Conservation (phyloP, 768 basidiomycete genomes). For the Hydnomerulius pinastri region DNA sequence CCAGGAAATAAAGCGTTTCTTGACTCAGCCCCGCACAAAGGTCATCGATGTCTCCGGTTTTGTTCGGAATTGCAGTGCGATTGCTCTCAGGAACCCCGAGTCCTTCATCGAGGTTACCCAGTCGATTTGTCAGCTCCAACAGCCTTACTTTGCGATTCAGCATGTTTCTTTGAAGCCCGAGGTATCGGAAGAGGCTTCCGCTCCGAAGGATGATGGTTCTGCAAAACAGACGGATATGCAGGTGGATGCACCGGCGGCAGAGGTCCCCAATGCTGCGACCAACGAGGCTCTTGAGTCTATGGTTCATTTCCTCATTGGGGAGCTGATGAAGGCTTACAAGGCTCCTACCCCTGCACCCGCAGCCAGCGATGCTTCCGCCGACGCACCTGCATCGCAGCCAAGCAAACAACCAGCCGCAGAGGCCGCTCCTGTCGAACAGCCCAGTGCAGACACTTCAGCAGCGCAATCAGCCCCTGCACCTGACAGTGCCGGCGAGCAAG, state of each 20-base stretch:
- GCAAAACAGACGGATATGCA: conserved; percentile 54
- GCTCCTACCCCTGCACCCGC: no score
- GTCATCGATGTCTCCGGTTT: conserved; percentile 70
- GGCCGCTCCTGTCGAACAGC: conserved; percentile 10
- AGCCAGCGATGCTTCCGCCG: conserved; percentile 35
- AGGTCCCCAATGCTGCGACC: conserved; percentile 23
- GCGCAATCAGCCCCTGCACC: no score
- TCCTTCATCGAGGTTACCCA: conserved; percentile 75
- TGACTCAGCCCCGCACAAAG: conserved; percentile 69
- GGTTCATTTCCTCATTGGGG: conserved; percentile 70
- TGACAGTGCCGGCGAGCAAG: conserved; percentile 21
- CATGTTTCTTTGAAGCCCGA: conserved; percentile 61
- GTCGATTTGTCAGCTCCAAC: conserved; percentile 69
- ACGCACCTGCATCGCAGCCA: conserved; percentile 9
- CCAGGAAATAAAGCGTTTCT: conserved; percentile 80
- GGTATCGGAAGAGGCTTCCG: conserved; percentile 11
- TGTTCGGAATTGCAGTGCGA: conserved; percentile 72
- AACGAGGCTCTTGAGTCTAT: conserved; percentile 57
- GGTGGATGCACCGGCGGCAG: conserved; percentile 41
- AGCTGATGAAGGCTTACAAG: conserved; percentile 67
- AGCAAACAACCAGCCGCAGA: conserved; percentile 16
- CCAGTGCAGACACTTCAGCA: conserved; percentile 15
- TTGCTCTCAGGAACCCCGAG: conserved; percentile 79
- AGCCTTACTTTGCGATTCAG: conserved; percentile 57
- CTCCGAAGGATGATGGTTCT: conserved; percentile 9